Percentiles rank a stretch among this genome's conserved stretches.
phyloP scores from a whole-genome alignment of 768 basidiomycete species.

The Trametes coccinea region DNA sequence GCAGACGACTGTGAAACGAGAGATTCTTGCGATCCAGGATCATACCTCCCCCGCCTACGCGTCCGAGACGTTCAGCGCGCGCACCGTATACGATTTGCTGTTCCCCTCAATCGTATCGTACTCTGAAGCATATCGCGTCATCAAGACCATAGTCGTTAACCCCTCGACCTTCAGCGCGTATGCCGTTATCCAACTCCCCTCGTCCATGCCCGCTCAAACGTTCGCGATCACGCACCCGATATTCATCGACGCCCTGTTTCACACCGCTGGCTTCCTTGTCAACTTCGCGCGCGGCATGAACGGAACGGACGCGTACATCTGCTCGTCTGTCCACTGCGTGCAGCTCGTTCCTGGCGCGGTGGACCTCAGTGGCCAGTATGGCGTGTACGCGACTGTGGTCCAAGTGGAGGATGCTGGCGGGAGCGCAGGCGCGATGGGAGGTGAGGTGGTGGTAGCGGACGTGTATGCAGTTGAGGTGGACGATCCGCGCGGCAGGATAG shows the following conservation, averaged over 20 bases:
- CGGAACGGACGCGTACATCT: constrained; percentile 56
- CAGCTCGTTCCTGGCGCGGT: constrained; percentile 46
- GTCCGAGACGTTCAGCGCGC: constrained; percentile 53
- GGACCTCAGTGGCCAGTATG: constrained; percentile 44
- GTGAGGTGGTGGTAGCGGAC: constrained; percentile 39
- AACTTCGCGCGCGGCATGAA: constrained; percentile 51
- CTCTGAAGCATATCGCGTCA: constrained; percentile 54
- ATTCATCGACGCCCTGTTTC: constrained; percentile 68
- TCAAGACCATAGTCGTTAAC: constrained; percentile 54
- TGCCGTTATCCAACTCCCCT: constrained; percentile 49
- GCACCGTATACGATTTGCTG: constrained; percentile 62
- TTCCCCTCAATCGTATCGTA: constrained; percentile 73
- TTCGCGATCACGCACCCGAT: constrained; percentile 50
- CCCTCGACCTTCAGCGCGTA: constrained; percentile 48
- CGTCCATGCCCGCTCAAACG: constrained; percentile 30
- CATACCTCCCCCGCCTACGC: constrained; percentile 4
- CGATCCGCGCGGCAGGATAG: constrained; percentile 37
- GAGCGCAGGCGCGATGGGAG: neutral
- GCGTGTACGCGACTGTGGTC: constrained; percentile 40
- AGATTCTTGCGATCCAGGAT: constrained; percentile 22
- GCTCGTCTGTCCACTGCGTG: constrained; percentile 52
- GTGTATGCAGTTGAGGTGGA: constrained; percentile 48
- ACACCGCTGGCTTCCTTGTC: constrained; percentile 68
- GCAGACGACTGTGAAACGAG: constrained; percentile 37
- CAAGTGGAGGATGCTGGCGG: neutral